These are phyloP conservation scores for Hypoxylon sp. DNA, from an alignment of 2,329 filamentous ascomycete genomes.

Conservation along the genomic window DNA sequence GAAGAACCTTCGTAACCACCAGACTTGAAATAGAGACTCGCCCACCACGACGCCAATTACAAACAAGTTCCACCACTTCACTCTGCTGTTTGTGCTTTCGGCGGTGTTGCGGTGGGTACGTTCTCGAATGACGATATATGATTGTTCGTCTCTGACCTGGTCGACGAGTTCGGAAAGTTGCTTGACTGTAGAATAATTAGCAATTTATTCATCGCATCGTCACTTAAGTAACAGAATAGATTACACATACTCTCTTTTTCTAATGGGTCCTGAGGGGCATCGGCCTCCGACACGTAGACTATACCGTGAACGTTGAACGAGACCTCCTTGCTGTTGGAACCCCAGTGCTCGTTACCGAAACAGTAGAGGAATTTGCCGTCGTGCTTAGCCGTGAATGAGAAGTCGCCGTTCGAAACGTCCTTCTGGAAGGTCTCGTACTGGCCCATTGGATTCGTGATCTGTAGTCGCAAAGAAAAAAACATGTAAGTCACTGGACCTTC, in stretches of 20 bases:
- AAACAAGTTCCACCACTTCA: conserved; percentile 99
- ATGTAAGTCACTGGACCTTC: conserved; percentile 39
- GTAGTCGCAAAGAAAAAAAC: conserved; percentile 29
- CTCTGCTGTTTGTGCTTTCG: conserved; percentile 95
- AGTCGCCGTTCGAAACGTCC: conserved; percentile 89
- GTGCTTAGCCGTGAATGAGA: conserved; percentile 86
- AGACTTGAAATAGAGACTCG: conserved; percentile 97
- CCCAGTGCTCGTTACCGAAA: conserved; percentile 99
- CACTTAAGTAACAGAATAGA: not conserved
- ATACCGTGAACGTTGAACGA: conserved; percentile 99
- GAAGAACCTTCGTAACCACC: conserved; percentile 99
- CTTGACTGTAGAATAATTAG: conserved; percentile 71
- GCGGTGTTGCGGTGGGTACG: conserved; percentile 98
- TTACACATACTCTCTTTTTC: conserved; percentile 82
- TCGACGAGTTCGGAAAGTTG: conserved; percentile 86
- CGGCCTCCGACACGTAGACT: conserved; percentile 93
- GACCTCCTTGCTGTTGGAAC: conserved; percentile 95
- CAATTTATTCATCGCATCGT: not conserved
- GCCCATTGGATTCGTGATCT: conserved; percentile 84
- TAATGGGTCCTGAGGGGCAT: conserved; percentile 87
- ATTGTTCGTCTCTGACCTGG: conserved; percentile 97
- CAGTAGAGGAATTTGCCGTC: conserved; percentile 97
- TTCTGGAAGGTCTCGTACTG: conserved; percentile 85
- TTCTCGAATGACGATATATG: conserved; percentile 95
- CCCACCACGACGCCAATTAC: conserved; percentile 90